Conservation (phyloP, 805 yeast genomes). For the Zygoascus bituminiphila region DNA sequence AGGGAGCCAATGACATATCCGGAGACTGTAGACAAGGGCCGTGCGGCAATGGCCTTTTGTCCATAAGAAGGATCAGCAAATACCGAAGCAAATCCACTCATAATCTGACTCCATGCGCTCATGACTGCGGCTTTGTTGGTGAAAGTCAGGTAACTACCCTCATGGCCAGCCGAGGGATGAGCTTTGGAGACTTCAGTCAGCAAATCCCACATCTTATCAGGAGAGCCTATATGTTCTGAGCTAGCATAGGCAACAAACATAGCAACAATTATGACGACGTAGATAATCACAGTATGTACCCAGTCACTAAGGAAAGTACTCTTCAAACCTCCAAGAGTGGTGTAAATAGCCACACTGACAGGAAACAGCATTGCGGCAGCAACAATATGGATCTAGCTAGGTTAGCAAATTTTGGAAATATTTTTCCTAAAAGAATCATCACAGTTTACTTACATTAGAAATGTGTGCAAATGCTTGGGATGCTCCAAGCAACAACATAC, state of each 20-base stretch:
- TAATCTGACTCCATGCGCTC: constrained; percentile 8
- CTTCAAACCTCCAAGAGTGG: constrained; percentile 71
- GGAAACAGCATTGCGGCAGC: constrained; percentile 82
- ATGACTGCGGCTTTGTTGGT: constrained; percentile 4
- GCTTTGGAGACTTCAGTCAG: constrained; percentile 25
- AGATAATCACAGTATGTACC: constrained; percentile 70
- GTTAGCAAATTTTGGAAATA: background rate
- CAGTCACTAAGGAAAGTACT: constrained; percentile 76
- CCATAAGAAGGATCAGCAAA: constrained; percentile 26
- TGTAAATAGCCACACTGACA: constrained; percentile 64
- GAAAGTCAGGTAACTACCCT: constrained; percentile 8
- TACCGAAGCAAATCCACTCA: constrained; percentile 10
- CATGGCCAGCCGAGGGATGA: constrained; percentile 21
- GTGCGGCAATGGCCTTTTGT: constrained; percentile 37
- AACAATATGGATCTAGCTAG: constrained; percentile 51
- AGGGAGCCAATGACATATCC: constrained; percentile 39
- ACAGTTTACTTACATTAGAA: constrained; percentile 49
- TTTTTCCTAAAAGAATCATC: background rate
- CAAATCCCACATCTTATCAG: constrained; percentile 44
- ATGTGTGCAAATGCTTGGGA: constrained; percentile 63
- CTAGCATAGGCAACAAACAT: constrained; percentile 66
- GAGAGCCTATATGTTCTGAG: constrained; percentile 63
- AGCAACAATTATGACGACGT: constrained; percentile 70
- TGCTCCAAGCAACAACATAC: constrained; percentile 86
- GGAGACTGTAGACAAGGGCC: constrained; percentile 32